A percentile compares a stretch with the other conserved stretches of the same genome.
Evolutionary conservation across 345 rosid genomes (phyloP).

Genomic region (Excoecaria cochinchinensis): DNA sequence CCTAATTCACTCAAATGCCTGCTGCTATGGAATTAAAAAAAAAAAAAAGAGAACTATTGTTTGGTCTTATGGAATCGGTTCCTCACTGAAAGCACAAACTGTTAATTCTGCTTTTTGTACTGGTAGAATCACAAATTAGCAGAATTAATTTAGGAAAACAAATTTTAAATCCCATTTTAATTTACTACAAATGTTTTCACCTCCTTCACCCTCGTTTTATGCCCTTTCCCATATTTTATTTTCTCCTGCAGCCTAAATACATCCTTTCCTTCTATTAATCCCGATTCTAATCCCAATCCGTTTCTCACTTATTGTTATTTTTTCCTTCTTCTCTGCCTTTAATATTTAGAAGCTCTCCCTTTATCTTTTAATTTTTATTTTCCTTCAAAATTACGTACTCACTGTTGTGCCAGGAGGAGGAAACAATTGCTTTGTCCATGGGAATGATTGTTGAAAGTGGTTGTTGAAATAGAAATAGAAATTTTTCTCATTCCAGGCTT

Average conservation of each 20-base stretch:
- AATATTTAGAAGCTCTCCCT: background rate
- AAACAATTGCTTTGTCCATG: too few species aligned
- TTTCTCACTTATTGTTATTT: background rate
- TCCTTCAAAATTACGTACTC: too few species aligned
- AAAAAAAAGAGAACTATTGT: background rate
- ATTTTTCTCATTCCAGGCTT: too few species aligned
- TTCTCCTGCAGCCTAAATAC: background rate
- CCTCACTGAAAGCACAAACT: background rate
- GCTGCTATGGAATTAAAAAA: background rate
- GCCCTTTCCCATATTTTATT: background rate
- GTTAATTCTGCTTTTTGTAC: background rate
- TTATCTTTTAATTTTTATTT: too few species aligned
- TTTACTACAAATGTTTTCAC: background rate
- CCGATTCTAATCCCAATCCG: background rate
- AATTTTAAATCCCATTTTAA: background rate
- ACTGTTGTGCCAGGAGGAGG: too few species aligned
- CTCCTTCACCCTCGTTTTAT: background rate
- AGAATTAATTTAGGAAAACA: background rate
- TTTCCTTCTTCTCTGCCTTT: background rate
- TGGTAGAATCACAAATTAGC: background rate
- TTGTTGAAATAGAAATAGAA: too few species aligned
- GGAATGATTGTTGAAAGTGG: too few species aligned
- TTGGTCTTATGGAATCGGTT: background rate
- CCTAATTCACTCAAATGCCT: background rate
- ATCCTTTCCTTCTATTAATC: background rate